These are phyloP conservation scores for Penicillium expansum DNA, from an alignment of 2,329 filamentous ascomycete species.

Conservation along the genomic window DNA sequence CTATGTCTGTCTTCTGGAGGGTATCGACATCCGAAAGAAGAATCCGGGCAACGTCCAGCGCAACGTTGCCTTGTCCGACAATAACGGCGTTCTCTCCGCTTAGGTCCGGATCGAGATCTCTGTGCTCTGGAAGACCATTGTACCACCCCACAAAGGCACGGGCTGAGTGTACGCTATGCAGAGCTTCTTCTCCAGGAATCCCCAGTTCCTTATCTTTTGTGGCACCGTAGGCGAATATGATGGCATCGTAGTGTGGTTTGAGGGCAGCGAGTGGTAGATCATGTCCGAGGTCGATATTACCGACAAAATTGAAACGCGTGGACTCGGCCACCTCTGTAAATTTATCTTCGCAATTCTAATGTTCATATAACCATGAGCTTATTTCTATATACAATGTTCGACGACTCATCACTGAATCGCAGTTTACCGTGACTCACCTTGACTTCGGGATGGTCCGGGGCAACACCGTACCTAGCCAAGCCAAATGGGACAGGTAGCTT, in stretches of 20 bases:
- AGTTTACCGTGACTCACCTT: conserved; percentile 60
- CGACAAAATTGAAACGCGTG: conserved; percentile 82
- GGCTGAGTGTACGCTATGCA: conserved; percentile 75
- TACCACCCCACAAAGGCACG: conserved; percentile 98
- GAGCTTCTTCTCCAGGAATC: conserved; percentile 70
- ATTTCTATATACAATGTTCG: not conserved
- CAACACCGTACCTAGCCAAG: conserved; percentile 88
- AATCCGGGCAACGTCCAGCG: conserved; percentile 87
- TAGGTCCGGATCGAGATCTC: conserved; percentile 69
- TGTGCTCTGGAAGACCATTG: conserved; percentile 85
- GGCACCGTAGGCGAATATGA: conserved; percentile 91
- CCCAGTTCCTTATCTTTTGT: conserved; percentile 75
- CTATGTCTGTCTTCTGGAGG: conserved; percentile 81
- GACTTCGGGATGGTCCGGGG: conserved; percentile 97
- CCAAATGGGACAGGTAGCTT: conserved; percentile 89
- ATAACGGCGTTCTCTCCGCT: conserved; percentile 78
- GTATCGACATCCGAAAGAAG: conserved; percentile 72
- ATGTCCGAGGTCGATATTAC: conserved; percentile 78
- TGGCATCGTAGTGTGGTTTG: conserved; percentile 81
- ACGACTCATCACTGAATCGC: not conserved
- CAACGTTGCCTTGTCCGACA: conserved; percentile 94
- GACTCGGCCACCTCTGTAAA: conserved; percentile 85
- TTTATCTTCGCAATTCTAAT: conserved; percentile 87
- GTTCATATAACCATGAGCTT: not conserved
- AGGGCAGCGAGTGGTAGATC: conserved; percentile 66